Percentiles rank a stretch among this genome's conserved stretches.
phyloP scores from a whole-genome alignment of 371 early-diverging fungal genomes.

The Apophysomyces sp. region DNA sequence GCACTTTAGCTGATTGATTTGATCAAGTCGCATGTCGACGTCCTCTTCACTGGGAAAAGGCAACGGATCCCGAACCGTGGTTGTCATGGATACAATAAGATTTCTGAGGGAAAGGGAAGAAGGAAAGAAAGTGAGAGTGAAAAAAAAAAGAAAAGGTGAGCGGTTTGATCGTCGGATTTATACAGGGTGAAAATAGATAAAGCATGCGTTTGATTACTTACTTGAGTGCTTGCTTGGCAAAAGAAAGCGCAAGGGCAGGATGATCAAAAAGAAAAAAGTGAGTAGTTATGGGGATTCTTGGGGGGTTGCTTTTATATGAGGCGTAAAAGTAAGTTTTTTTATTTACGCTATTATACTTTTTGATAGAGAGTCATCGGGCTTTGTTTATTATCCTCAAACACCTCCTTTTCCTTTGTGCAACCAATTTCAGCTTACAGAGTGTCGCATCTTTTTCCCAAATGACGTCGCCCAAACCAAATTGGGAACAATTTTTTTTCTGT shows the following conservation, averaged over 20 bases:
- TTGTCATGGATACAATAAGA: conserved; percentile 3
- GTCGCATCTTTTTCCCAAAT: conserved; percentile 3
- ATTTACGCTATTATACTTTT: background rate
- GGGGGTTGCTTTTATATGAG: background rate
- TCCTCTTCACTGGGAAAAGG: conserved; percentile 31
- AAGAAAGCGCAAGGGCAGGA: background rate
- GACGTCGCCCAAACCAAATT: conserved; percentile 12
- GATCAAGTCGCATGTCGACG: conserved; percentile 27
- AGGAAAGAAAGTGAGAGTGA: conserved; percentile 11
- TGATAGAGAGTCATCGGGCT: conserved; percentile 24
- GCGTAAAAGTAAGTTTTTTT: background rate
- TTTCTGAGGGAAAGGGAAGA: conserved; percentile 7
- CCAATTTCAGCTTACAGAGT: conserved; percentile 7
- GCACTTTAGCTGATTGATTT: conserved; percentile 50
- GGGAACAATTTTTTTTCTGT: background rate
- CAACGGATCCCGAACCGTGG: conserved; percentile 9
- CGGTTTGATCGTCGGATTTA: background rate
- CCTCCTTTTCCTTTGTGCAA: conserved; percentile 10
- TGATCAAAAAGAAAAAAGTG: background rate
- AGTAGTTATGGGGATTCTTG: background rate
- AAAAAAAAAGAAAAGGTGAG: conserved; percentile 7
- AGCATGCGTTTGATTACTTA: conserved; percentile 3
- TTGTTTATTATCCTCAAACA: conserved; percentile 25
- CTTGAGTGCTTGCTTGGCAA: background rate
- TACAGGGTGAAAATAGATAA: background rate